A percentile compares a stretch with the other conserved stretches of the same genome.
Conservation (phyloP, 225 moss, liverwort and hornwort species). For the Marchantia polymorpha region DNA sequence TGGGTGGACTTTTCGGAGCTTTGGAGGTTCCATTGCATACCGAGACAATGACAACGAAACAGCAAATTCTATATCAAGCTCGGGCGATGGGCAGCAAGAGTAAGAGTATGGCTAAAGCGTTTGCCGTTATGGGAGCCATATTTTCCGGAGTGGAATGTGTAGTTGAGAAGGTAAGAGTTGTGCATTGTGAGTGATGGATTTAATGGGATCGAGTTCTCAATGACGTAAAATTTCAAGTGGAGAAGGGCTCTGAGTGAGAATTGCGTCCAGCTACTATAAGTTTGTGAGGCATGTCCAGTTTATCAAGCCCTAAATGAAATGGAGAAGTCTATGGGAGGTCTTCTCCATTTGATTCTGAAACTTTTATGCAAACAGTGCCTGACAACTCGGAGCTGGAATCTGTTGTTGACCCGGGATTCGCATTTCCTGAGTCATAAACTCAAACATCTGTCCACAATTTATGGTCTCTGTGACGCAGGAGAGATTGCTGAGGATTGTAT, state of each 20-base stretch:
- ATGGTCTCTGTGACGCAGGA: conserved; percentile 29
- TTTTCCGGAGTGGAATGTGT: conserved; percentile 92
- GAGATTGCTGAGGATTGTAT: conserved; percentile 23
- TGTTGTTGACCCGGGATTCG: background rate
- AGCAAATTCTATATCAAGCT: conserved; percentile 71
- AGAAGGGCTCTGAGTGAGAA: background rate
- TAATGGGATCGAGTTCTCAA: background rate
- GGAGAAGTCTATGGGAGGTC: background rate
- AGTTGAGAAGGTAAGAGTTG: conserved; percentile 67
- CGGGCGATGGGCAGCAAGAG: conserved; percentile 85
- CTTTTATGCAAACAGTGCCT: background rate
- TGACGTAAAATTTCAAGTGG: no score
- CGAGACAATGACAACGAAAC: conserved; percentile 89
- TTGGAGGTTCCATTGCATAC: conserved; percentile 78
- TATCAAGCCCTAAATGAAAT: background rate
- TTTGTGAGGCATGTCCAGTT: background rate
- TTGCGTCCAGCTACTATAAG: background rate
- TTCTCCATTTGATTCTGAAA: background rate
- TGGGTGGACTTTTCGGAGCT: conserved; percentile 97
- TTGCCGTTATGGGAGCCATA: conserved; percentile 93
- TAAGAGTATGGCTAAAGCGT: conserved; percentile 88
- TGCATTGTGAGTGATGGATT: background rate
- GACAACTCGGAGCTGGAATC: background rate
- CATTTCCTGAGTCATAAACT: background rate
- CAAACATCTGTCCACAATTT: conserved; percentile 13